Evolutionary conservation across 805 yeast genomes (phyloP).

Genomic region (Starmerella vitae): DNA sequence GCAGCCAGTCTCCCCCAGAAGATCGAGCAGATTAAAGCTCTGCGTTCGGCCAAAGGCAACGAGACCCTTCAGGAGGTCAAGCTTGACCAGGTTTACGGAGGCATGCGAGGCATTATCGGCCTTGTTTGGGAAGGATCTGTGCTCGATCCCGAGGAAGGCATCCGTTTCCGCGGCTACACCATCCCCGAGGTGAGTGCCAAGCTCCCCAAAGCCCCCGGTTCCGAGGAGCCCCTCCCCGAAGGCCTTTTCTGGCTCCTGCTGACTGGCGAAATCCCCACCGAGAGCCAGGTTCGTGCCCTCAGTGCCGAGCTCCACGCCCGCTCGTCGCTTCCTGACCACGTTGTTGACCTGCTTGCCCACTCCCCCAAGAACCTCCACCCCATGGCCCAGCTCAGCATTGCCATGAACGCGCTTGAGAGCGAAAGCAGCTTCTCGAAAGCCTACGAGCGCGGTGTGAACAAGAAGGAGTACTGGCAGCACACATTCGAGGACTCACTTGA

Average conservation of each 20-base stretch:
- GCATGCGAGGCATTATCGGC: slow-evolving; percentile 80
- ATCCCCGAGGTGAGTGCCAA: slow-evolving; percentile 64
- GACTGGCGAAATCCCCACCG: slow-evolving; percentile 74
- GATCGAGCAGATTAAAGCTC: slow-evolving; percentile 77
- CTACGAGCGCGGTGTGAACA: slow-evolving; percentile 68
- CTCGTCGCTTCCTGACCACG: slow-evolving; percentile 65
- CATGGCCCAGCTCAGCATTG: slow-evolving; percentile 82
- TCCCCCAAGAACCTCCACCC: slow-evolving; percentile 70
- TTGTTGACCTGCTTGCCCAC: slow-evolving; percentile 54
- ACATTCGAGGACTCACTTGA: slow-evolving; percentile 70
- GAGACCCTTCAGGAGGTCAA: slow-evolving; percentile 63
- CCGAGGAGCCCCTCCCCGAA: slow-evolving; percentile 59
- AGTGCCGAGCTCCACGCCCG: slow-evolving; percentile 69
- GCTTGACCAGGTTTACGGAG: slow-evolving; percentile 77
- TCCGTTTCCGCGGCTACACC: slow-evolving; percentile 72
- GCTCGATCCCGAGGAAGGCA: slow-evolving; percentile 72
- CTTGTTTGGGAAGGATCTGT: slow-evolving; percentile 85
- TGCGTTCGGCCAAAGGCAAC: slow-evolving; percentile 77
- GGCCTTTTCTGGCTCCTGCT: slow-evolving; percentile 69
- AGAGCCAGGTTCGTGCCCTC: slow-evolving; percentile 52
- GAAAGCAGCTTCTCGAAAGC: slow-evolving; percentile 79
- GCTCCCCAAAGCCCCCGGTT: slow-evolving; percentile 63
- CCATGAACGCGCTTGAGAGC: slow-evolving; percentile 64
- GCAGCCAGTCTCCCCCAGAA: slow-evolving; percentile 84
- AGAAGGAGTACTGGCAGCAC: slow-evolving; percentile 72